Conservation (phyloP, 2,329 filamentous ascomycete species). For the Curvularia spicifera region DNA sequence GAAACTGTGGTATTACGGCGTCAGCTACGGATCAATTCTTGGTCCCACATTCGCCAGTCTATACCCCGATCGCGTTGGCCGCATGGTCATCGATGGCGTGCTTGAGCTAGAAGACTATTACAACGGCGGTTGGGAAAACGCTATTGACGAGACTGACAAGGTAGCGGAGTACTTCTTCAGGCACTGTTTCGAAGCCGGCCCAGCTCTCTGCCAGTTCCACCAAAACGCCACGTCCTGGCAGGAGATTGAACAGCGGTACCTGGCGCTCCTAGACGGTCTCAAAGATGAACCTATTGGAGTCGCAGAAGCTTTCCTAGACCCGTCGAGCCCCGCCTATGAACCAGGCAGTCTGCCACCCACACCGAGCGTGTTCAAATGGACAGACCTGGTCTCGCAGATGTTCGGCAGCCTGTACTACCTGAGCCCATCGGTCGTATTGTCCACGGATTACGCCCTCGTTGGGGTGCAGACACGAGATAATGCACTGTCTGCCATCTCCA, state of each 20-base stretch:
- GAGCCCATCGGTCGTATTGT: not conserved
- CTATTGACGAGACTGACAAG: conserved; percentile 61
- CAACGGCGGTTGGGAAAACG: conserved; percentile 36
- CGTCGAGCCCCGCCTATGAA: not conserved
- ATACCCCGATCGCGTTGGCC: conserved; percentile 52
- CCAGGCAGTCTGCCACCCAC: not conserved
- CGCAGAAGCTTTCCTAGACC: not conserved
- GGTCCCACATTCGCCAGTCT: conserved; percentile 57
- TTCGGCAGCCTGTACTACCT: not conserved
- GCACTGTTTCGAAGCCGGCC: conserved; percentile 60
- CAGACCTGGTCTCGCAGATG: not conserved
- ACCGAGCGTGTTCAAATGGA: not conserved
- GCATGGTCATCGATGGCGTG: conserved; percentile 54
- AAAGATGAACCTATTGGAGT: not conserved
- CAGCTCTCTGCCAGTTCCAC: conserved; percentile 22
- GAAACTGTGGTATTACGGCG: conserved; percentile 50
- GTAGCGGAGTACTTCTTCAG: conserved; percentile 61
- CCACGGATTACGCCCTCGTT: not conserved
- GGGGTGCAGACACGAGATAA: conserved; percentile 15
- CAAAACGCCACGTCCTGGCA: conserved; percentile 22
- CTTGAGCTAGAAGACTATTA: conserved; percentile 57
- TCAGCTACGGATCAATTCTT: conserved; percentile 56
- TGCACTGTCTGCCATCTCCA: not conserved
- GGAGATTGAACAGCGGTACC: conserved; percentile 24
- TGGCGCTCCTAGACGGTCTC: not conserved